Evolutionary conservation across 2,329 filamentous ascomycete species (phyloP).

Genomic region (Juglanconis sp.): DNA sequence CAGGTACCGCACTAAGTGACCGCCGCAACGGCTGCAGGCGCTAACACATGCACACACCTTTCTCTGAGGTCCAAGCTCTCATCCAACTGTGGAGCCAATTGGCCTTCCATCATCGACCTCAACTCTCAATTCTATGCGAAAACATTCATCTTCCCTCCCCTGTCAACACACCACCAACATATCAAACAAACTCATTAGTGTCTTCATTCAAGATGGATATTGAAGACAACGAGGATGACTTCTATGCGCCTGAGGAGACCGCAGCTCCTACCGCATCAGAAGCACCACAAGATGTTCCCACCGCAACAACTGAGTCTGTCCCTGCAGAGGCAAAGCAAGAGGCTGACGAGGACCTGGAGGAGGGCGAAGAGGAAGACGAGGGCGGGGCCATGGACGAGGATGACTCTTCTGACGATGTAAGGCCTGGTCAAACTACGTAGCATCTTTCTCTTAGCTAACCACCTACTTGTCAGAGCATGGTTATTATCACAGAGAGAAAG

Average conservation of each 20-base stretch:
- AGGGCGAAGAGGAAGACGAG: slow-evolving; percentile 63
- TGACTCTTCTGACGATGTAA: slow-evolving; percentile 40
- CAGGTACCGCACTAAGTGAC: not conserved
- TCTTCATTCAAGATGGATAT: slow-evolving; percentile 54
- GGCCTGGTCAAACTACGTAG: not conserved
- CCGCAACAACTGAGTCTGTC: slow-evolving; percentile 21
- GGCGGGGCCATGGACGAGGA: slow-evolving; percentile 60
- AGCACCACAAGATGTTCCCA: slow-evolving; percentile 10
- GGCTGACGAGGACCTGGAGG: slow-evolving; percentile 54
- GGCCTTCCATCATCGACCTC: not conserved
- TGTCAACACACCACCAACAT: not conserved
- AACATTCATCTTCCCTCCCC: not conserved
- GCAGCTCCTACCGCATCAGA: slow-evolving; percentile 31
- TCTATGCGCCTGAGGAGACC: slow-evolving; percentile 61
- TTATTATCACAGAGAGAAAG: slow-evolving; percentile 66
- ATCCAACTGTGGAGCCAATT: not conserved
- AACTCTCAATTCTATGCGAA: not conserved
- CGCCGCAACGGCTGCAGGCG: too few species aligned
- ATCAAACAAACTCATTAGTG: not conserved
- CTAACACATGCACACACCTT: too few species aligned
- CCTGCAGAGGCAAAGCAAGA: slow-evolving; percentile 33
- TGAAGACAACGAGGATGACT: slow-evolving; percentile 62
- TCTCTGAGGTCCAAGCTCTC: too few species aligned
- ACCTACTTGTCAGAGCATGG: slow-evolving; percentile 51
- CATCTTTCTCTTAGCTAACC: slow-evolving; percentile 1